A percentile compares a stretch with the other conserved stretches of the same genome.
Conservation (phyloP, 2,329 filamentous ascomycete genomes). For the Monascus ruber region DNA sequence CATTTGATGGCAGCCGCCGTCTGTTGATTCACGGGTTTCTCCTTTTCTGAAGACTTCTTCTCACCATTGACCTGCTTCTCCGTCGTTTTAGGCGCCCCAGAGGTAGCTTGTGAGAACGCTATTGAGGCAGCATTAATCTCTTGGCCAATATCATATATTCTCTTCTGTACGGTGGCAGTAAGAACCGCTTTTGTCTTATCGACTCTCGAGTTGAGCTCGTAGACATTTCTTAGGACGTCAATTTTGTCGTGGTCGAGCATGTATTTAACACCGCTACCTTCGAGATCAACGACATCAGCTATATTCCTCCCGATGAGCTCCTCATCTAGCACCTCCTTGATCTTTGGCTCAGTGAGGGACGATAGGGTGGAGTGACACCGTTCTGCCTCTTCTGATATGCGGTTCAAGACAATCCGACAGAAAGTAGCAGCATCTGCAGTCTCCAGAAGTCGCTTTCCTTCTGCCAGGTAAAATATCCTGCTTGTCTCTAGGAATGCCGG, state of each 20-base stretch:
- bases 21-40: slow-evolving; percentile 57
- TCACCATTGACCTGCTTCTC: slow-evolving; percentile 41
- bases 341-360: slow-evolving; percentile 57
- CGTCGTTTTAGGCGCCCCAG: slow-evolving; percentile 28
- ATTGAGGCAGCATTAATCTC: slow-evolving; percentile 63
- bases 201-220: slow-evolving; percentile 65
- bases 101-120: slow-evolving; percentile 46
- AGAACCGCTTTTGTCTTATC: slow-evolving; percentile 62
- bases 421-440: slow-evolving; percentile 74
- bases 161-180: slow-evolving; percentile 57
- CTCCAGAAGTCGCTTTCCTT: slow-evolving; percentile 63
- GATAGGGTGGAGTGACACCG: slow-evolving; percentile 77
- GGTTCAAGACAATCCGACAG: slow-evolving; percentile 61
- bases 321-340: slow-evolving; percentile 65
- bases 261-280: slow-evolving; percentile 68
- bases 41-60: slow-evolving; percentile 36
- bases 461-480: slow-evolving; percentile 59
- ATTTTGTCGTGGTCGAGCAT: slow-evolving; percentile 88
- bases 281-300: slow-evolving; percentile 69
- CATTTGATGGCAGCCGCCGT: slow-evolving; percentile 83
- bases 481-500: slow-evolving; percentile 62
- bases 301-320: slow-evolving; percentile 70
- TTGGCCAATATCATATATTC: slow-evolving; percentile 66
- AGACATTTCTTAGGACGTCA: slow-evolving; percentile 69
- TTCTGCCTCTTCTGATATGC: slow-evolving; percentile 69